phyloP scores from a whole-genome alignment of 768 basidiomycete genomes.

The Mrakia blollopis region DNA sequence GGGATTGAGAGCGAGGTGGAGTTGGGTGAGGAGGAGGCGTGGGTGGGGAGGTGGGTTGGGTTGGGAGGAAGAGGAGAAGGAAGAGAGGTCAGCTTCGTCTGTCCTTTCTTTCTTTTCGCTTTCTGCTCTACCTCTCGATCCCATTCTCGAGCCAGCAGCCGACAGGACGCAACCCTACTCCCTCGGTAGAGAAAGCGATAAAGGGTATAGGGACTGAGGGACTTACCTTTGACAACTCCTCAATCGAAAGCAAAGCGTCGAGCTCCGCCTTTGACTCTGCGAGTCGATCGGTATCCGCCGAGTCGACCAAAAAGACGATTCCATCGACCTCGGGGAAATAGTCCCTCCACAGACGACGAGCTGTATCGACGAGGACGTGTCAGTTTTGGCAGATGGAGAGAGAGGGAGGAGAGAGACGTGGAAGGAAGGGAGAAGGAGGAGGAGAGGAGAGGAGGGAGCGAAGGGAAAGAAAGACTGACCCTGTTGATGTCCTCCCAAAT shows the following conservation, averaged over 20 bases:
- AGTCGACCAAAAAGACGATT: constrained; percentile 97
- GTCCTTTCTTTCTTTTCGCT: too few species aligned
- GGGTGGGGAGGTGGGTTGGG: too few species aligned
- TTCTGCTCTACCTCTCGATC: too few species aligned
- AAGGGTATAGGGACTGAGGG: too few species aligned
- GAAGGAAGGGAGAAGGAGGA: not conserved
- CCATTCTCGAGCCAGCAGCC: too few species aligned
- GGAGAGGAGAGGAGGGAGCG: constrained; percentile 11
- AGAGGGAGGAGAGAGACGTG: not conserved
- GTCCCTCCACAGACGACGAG: constrained; percentile 97
- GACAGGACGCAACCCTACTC: too few species aligned
- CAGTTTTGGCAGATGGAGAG: not conserved
- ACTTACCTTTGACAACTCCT: constrained; percentile 69
- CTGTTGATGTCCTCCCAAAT: constrained; percentile 95
- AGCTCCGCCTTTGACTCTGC: constrained; percentile 94
- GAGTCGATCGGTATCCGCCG: constrained; percentile 94
- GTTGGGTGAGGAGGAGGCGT: not conserved
- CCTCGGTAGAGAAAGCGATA: too few species aligned
- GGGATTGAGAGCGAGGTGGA: not conserved
- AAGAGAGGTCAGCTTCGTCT: not conserved
- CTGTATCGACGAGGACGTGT: constrained; percentile 44
- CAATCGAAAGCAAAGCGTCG: constrained; percentile 90
- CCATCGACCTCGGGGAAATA: constrained; percentile 99
- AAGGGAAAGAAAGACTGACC: constrained; percentile 49
- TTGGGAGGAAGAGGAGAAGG: not conserved